phyloP scores from a whole-genome alignment of 805 yeast genomes.

The Saturnispora hagleri region DNA sequence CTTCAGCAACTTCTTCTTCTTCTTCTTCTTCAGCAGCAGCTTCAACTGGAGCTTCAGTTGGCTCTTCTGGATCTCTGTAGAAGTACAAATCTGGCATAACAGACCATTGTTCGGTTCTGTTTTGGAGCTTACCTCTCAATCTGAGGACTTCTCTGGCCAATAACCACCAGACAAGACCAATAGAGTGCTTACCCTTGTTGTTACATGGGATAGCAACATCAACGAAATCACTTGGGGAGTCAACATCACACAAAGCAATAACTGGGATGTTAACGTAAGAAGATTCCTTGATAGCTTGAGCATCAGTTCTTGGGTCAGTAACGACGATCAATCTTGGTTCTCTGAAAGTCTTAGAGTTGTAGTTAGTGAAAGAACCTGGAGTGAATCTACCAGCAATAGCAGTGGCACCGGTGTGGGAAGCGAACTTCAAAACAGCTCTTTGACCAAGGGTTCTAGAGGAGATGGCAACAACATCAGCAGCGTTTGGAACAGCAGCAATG shows the following conservation, averaged over 20 bases:
- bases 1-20: constrained; percentile 55
- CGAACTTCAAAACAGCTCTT: constrained; percentile 99
- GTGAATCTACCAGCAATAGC: constrained; percentile 99
- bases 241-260: constrained; percentile 97
- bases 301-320: constrained; percentile 99
- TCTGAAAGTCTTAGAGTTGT: constrained; percentile 99
- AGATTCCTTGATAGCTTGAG: constrained; percentile 99
- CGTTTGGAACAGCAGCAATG: constrained; percentile 98
- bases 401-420: constrained; percentile 99
- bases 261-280: constrained; percentile 99
- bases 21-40: constrained; percentile 53
- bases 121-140: constrained; percentile 94
- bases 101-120: constrained; percentile 96
- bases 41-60: constrained; percentile 66
- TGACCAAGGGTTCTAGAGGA: constrained; percentile 99
- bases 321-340: constrained; percentile 99
- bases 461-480: constrained; percentile 97
- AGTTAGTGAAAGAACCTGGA: constrained; percentile 99
- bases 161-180: constrained; percentile 99
- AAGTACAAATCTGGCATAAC: constrained; percentile 99
- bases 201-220: constrained; percentile 99
- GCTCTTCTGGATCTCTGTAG: constrained; percentile 99
- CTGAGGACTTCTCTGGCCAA: constrained; percentile 98
- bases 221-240: constrained; percentile 97
- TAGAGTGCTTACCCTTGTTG: constrained; percentile 99